phyloP scores from a whole-genome alignment of 176 grass and related monocot genomes.

The Sorghum bicolor region Sorghum_bicolor_NCBIv3 NC_012878.2:45260501-45261000 shows the following conservation, averaged over 20 bases:
- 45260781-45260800: too few relatives aligned
- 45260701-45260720: background rate
- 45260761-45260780: background rate
- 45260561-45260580: background rate
- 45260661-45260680: background rate
- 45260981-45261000: slow-evolving; percentile 74
- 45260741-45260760: background rate
- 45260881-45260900: slow-evolving; percentile 9
- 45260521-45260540: too few relatives aligned
- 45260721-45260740: background rate
- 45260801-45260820: background rate
- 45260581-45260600: background rate
- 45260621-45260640: too few relatives aligned
- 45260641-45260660: too few relatives aligned
- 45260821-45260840: background rate
- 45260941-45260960: slow-evolving; percentile 88
- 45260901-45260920: slow-evolving; percentile 63
- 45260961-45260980: slow-evolving; percentile 79
- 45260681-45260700: background rate
- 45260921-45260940: slow-evolving; percentile 53
- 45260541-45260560: background rate
- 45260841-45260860: background rate
- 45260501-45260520: too few relatives aligned
- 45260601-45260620: background rate
- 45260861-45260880: slow-evolving; percentile 32